Percentiles rank a stretch among this genome's conserved stretches.
Evolutionary conservation across 768 basidiomycete genomes (phyloP).

Genomic region (Russula sp.): DNA sequence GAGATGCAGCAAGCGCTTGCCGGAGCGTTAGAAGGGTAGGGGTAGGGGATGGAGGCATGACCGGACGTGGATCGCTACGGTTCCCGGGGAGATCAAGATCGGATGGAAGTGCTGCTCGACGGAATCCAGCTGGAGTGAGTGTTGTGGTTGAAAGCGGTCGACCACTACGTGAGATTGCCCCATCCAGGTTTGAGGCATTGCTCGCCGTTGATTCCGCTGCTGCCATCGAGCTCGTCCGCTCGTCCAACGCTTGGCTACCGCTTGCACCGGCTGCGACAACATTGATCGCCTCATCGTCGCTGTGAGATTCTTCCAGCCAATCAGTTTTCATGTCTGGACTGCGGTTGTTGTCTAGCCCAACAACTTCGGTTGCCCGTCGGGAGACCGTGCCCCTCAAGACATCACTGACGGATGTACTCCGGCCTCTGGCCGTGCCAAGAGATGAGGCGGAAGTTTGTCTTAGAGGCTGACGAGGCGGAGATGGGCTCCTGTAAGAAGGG

Average conservation of each 20-base stretch:
- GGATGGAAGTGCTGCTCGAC: constrained; percentile 51
- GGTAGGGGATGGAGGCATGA: constrained; percentile 47
- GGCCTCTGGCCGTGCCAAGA: constrained; percentile 40
- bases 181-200: constrained; percentile 11
- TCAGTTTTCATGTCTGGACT: constrained; percentile 43
- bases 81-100: constrained; percentile 53
- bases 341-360: constrained; percentile 30
- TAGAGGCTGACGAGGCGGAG: constrained; percentile 34
- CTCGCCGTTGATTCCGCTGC: constrained; percentile 31
- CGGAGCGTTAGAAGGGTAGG: constrained; percentile 59
- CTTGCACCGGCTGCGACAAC: constrained; percentile 75
- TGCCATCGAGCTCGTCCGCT: constrained; percentile 63
- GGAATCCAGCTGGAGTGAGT: constrained; percentile 23
- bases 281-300: constrained; percentile 85
- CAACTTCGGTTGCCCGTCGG: constrained; percentile 32
- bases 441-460: constrained; percentile 40
- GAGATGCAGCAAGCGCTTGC: constrained; percentile 52
- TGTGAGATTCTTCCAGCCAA: constrained; percentile 61
- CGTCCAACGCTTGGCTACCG: constrained; percentile 76
- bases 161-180: constrained; percentile 7
- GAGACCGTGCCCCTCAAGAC: constrained; percentile 47
- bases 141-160: constrained; percentile 21
- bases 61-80: constrained; percentile 24
- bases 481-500: constrained; percentile 51
- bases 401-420: constrained; percentile 51